A percentile compares a stretch with the other conserved stretches of the same genome.
These are phyloP conservation scores for Arthrobotrys sphaeroides DNA, from an alignment of 2,329 filamentous ascomycete species.

Conservation along the genomic window DNA sequence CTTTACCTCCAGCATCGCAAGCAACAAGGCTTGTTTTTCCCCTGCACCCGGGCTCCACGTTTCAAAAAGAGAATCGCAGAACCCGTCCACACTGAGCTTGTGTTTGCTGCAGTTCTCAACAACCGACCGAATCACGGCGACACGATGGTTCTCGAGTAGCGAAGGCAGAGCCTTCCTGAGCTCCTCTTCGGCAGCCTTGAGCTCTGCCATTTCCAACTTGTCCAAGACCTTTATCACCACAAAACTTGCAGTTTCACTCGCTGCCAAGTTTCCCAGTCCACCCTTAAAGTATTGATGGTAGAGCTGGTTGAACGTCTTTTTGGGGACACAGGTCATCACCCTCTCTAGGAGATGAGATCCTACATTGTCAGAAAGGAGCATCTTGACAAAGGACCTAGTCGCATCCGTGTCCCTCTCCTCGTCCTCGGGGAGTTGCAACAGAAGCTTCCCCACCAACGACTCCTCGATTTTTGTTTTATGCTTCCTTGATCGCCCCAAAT, in stretches of 20 bases:
- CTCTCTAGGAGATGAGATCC: conserved; percentile 90
- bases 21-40: conserved; percentile 65
- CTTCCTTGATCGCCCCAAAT: conserved; percentile 78
- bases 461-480: conserved; percentile 71
- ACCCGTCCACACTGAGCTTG: conserved; percentile 65
- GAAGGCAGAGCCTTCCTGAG: conserved; percentile 77
- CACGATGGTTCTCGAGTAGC: conserved; percentile 78
- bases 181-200: conserved; percentile 75
- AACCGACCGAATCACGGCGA: conserved; percentile 80
- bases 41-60: conserved; percentile 65
- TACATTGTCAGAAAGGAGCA: conserved; percentile 86
- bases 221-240: conserved; percentile 84
- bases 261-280: conserved; percentile 79
- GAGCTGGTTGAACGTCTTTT: conserved; percentile 88
- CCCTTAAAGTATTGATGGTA: conserved; percentile 82
- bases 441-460: conserved; percentile 75
- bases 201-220: conserved; percentile 84
- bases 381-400: conserved; percentile 79
- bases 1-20: conserved; percentile 70
- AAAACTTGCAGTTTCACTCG: conserved; percentile 90
- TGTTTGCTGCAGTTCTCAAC: conserved; percentile 83
- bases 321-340: conserved; percentile 80
- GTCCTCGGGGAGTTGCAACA: conserved; percentile 75
- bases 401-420: conserved; percentile 77
- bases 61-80: conserved; percentile 66